Conservation (phyloP, 2,329 filamentous ascomycete species). For the Neopestalotiopsis sp. region DNA sequence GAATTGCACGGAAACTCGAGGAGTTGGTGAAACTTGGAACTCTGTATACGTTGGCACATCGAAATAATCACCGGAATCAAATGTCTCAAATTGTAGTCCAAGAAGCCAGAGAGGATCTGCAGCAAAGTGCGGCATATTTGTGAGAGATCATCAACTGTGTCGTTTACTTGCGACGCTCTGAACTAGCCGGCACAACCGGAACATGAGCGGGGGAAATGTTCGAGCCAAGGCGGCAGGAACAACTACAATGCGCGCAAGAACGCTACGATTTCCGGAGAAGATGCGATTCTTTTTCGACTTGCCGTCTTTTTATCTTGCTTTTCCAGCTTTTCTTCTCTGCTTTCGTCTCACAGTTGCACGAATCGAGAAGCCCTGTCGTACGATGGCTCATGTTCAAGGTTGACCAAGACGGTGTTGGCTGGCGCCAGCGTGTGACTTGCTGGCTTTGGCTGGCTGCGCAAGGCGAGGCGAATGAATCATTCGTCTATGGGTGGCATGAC, state of each 20-base stretch:
- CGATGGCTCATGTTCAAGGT: background rate
- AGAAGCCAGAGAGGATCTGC: no score
- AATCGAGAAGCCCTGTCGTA: background rate
- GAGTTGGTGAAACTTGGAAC: no score
- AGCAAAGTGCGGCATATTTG: no score
- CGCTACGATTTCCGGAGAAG: background rate
- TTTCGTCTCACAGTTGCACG: background rate
- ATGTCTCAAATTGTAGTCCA: no score
- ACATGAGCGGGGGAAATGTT: background rate
- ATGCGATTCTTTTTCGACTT: background rate
- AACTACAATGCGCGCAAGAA: background rate
- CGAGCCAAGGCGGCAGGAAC: background rate
- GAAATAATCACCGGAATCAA: no score
- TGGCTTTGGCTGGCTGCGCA: background rate
- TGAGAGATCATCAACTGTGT: background rate
- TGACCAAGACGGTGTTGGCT: background rate
- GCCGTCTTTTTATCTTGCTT: background rate
- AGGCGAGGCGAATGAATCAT: background rate
- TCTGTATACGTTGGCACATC: no score
- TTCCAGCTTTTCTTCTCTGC: background rate
- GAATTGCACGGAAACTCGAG: no score
- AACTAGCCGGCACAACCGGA: background rate
- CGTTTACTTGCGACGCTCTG: background rate
- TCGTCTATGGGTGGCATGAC: background rate
- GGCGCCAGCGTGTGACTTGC: background rate